Conservation (phyloP, 176 grass and related monocot genomes). For the Oryza rufipogon region DNA sequence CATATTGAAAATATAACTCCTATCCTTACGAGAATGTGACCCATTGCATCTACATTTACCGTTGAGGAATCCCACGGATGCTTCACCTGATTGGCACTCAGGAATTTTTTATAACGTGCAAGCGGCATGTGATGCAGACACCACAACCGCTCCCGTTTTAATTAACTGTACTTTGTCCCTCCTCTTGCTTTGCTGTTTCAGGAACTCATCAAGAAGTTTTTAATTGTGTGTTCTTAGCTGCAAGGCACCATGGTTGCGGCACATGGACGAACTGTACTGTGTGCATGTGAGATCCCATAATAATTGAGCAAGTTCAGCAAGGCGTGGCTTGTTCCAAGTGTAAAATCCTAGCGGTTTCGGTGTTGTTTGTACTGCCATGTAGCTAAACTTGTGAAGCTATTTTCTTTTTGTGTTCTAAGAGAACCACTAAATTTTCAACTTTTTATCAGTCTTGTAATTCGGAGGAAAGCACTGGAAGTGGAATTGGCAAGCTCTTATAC, state of each 20-base stretch:
- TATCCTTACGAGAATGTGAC: constrained; percentile 1
- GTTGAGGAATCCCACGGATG: constrained; percentile 6
- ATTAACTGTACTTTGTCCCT: constrained; percentile 31
- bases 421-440: neutral
- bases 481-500: neutral
- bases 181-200: constrained; percentile 54
- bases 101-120: constrained; percentile 9
- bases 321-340: constrained; percentile 38
- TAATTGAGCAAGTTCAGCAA: constrained; percentile 41
- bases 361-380: constrained; percentile 4
- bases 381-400: neutral
- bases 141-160: constrained; percentile 36
- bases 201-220: constrained; percentile 73
- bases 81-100: constrained; percentile 30
- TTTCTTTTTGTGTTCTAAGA: constrained; percentile 17
- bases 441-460: neutral
- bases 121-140: constrained; percentile 43
- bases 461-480: neutral
- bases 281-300: constrained; percentile 45
- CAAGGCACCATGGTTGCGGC: constrained; percentile 36
- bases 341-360: constrained; percentile 28
- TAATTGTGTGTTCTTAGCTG: constrained; percentile 68
- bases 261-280: constrained; percentile 42
- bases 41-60: constrained; percentile 24
- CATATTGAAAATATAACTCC: constrained; percentile 14